These are phyloP conservation scores for Cercospora canescens DNA, from an alignment of 2,329 filamentous ascomycete species.

Conservation along the genomic window DNA sequence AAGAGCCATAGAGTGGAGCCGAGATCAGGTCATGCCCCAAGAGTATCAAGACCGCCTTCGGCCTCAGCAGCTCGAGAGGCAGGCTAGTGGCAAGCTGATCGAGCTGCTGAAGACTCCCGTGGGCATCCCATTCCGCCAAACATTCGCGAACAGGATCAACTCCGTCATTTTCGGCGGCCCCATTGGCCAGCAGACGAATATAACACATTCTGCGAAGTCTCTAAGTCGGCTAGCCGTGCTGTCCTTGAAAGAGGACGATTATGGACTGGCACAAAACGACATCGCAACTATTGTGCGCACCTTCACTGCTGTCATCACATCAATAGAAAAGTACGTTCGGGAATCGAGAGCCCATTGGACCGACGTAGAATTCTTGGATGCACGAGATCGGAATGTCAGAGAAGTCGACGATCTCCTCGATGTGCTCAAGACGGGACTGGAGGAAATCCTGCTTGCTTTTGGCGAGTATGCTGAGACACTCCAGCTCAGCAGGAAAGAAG, in stretches of 20 bases:
- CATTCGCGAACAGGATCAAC: constrained; percentile 64
- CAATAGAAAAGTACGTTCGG: constrained; percentile 67
- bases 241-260: constrained; percentile 77
- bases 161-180: constrained; percentile 71
- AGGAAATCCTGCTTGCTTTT: constrained; percentile 68
- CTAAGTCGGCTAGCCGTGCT: constrained; percentile 65
- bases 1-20: constrained; percentile 33
- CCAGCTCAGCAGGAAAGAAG: constrained; percentile 67
- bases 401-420: constrained; percentile 72
- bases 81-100: constrained; percentile 46
- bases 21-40: constrained; percentile 22
- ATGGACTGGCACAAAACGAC: constrained; percentile 82
- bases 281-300: constrained; percentile 72
- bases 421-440: constrained; percentile 65
- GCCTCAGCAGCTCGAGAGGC: constrained; percentile 49
- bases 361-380: constrained; percentile 60
- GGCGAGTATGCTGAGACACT: constrained; percentile 72
- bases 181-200: constrained; percentile 66
- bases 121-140: constrained; percentile 69
- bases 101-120: constrained; percentile 53
- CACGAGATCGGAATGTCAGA: constrained; percentile 49
- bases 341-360: constrained; percentile 72
- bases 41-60: constrained; percentile 56
- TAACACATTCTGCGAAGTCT: constrained; percentile 69
- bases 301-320: constrained; percentile 67